Evolutionary conservation across 2,329 filamentous ascomycete species (phyloP), one percentile per base, ranked within the genome.

Genomic region (Zasmidium citrigriseum): DNA sequence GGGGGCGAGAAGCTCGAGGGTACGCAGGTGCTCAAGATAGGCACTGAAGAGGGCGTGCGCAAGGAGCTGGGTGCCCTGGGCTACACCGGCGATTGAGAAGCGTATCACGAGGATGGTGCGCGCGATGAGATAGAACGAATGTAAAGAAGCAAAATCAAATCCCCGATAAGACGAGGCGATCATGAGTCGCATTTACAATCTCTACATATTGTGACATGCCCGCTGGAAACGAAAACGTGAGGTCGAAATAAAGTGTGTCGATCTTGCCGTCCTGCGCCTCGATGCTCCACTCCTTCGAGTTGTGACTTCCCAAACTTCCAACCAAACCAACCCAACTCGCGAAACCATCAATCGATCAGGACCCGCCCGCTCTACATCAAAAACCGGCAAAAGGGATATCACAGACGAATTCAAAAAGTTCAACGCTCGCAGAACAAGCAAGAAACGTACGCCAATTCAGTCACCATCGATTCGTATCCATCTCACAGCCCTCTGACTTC

Each of bases 21-120:
- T 72, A 99, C 95, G 27, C 95, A 99, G 79, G 87, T 99, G 77
- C 96, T 96, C 83, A 99, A 99, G 84, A 99, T 99, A 68, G 85
- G 86, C 56, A 98, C 92, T 21, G 96, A 98, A 80, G 81, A 87
- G 50, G 78, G 84, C 16, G 93, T 99, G 58, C 82, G 93, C 62
- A 91, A 89, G 77, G 95, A 99, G 78, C 79, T 99, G 18, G 59
- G 45, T 49, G 61, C 58, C 27, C 52, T 70, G 25, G 69, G 69
- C 9, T 72, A 70, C 49, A 64, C 58, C 29, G 65, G 64, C 38
- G 64, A 67, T 46, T 64, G 61, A 44, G 34, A 44, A 14, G 20
- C 16, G 22, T 23, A 27, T 4, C 5, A 16, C 4, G 34, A 41
- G 14, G 4, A 41, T n/a, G 18, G 18, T n/a, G 34, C 7, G 7